These are phyloP conservation scores for Pythium angustatum DNA, from an alignment of 352 stramenopile genomes.

Conservation along the genomic window DNA sequence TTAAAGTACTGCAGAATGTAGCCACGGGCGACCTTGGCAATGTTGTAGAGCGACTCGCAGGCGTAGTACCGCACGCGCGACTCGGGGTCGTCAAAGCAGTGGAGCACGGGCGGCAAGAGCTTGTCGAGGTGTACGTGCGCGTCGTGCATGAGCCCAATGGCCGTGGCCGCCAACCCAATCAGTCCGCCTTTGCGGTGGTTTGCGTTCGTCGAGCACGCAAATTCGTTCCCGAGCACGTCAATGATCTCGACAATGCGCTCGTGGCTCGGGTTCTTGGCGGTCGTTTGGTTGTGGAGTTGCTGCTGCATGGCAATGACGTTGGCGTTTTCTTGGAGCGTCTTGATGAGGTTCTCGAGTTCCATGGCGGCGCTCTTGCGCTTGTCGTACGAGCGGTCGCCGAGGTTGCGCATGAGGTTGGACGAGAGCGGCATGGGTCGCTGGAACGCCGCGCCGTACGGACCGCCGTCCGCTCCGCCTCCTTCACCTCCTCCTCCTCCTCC, in stretches of 20 bases:
- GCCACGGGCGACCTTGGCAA: constrained; percentile 96
- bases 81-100: constrained; percentile 99
- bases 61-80: constrained; percentile 98
- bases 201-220: constrained; percentile 97
- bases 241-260: constrained; percentile 95
- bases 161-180: constrained; percentile 97
- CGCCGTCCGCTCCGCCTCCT: not conserved
- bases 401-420: constrained; percentile 81
- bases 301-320: constrained; percentile 73
- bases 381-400: constrained; percentile 98
- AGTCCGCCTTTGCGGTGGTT: constrained; percentile 99
- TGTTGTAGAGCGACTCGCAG: constrained; percentile 99
- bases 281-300: constrained; percentile 41
- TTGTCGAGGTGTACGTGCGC: constrained; percentile 91
- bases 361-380: constrained; percentile 99
- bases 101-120: constrained; percentile 96
- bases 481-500: constrained; percentile 19
- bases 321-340: constrained; percentile 94
- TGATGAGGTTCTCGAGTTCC: constrained; percentile 99
- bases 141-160: constrained; percentile 96
- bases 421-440: constrained; percentile 71
- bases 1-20: constrained; percentile 98
- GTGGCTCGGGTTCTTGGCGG: constrained; percentile 49
- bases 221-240: constrained; percentile 96
- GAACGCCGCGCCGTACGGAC: constrained; percentile 31